Evolutionary conservation across 139 green algal genomes (phyloP).

Genomic region (Chlorella sp.): DNA sequence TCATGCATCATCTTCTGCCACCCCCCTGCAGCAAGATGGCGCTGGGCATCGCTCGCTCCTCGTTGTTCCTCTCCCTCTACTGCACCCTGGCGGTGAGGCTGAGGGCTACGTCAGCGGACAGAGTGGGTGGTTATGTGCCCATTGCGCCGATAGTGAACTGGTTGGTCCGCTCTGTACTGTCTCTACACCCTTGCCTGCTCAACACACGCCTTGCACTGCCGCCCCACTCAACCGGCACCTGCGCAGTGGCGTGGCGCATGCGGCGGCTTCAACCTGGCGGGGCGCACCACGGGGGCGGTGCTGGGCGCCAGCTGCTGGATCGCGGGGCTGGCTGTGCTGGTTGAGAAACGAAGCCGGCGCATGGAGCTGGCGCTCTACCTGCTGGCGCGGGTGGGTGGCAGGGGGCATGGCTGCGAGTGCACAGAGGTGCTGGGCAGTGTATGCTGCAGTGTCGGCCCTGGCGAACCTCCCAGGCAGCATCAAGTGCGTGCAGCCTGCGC

Average conservation of each 20-base stretch:
- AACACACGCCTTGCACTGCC: no score
- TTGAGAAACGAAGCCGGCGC: constrained; percentile 94
- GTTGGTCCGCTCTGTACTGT: no score
- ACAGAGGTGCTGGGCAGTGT: not conserved
- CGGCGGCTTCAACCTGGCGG: constrained; percentile 39
- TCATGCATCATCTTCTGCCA: no score
- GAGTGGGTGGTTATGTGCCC: no score
- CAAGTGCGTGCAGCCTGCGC: no score
- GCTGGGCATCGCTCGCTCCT: constrained; percentile 77
- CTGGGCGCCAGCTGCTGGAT: constrained; percentile 66
- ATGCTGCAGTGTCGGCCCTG: no score
- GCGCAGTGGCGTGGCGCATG: constrained; percentile 74
- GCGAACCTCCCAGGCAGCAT: no score
- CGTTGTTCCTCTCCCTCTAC: constrained; percentile 87
- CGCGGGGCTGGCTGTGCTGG: constrained; percentile 76
- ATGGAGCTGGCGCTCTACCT: constrained; percentile 97
- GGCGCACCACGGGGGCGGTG: constrained; percentile 50
- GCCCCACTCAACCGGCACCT: no score
- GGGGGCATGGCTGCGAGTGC: not conserved
- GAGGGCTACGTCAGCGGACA: no score
- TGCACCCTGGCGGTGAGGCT: constrained; percentile 65
- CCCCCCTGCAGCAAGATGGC: constrained; percentile 39
- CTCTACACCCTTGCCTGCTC: no score
- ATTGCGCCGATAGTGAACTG: no score
- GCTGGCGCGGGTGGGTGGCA: constrained; percentile 56